Percentiles rank a stretch among this genome's conserved stretches.
Conservation (phyloP, 192 early-diverging fungal genomes). For the Rhizophagus sp. region DNA sequence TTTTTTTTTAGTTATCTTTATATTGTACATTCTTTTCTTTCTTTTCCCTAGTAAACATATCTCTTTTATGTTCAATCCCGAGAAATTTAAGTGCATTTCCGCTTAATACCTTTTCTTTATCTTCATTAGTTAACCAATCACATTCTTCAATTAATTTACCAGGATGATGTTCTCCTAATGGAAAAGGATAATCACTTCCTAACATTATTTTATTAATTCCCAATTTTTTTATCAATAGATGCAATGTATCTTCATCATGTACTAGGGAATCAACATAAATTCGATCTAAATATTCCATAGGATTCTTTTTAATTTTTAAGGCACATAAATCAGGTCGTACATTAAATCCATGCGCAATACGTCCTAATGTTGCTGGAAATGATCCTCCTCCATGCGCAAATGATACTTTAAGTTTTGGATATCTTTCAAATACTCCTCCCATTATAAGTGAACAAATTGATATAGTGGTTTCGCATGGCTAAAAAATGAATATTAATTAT, state of each 20-base stretch:
- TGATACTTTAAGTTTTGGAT: conserved; percentile 60
- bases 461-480: conserved; percentile 69
- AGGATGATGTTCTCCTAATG: conserved; percentile 60
- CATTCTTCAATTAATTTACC: conserved; percentile 62
- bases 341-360: conserved; percentile 68
- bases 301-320: conserved; percentile 51
- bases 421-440: conserved; percentile 66
- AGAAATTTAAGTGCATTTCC: conserved; percentile 62
- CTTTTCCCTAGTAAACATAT: not conserved
- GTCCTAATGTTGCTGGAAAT: conserved; percentile 64
- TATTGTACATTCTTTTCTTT: not conserved
- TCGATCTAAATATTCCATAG: conserved; percentile 55
- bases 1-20: no score
- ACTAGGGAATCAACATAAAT: conserved; percentile 67
- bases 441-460: conserved; percentile 65
- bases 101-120: conserved; percentile 61
- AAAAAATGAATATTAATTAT: not conserved
- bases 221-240: conserved; percentile 65
- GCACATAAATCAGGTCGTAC: conserved; percentile 67
- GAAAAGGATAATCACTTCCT: conserved; percentile 60
- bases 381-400: conserved; percentile 71
- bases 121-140: conserved; percentile 55
- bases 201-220: conserved; percentile 60
- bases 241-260: conserved; percentile 66
- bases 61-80: conserved; percentile 37